A percentile compares a stretch with the other conserved stretches of the same genome.
Conservation (phyloP, 306 rosid species). For the Begonia fuchsioides region DNA sequence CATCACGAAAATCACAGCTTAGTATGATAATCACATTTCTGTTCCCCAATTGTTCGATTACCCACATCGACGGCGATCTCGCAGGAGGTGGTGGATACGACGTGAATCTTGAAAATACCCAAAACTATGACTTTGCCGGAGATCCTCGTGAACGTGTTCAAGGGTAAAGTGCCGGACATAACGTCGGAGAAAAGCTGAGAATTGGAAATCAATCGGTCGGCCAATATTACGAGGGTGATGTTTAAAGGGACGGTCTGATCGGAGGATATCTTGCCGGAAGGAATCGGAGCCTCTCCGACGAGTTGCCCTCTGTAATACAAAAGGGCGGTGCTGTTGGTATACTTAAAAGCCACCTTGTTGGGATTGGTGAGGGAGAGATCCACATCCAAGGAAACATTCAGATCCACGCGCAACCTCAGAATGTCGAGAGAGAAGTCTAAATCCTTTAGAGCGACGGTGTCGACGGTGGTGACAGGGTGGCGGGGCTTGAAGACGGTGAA, state of each 20-base stretch:
- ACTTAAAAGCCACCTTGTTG: constrained; percentile 35
- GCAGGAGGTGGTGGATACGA: constrained; percentile 28
- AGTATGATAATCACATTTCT: constrained; percentile 22
- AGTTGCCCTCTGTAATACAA: constrained; percentile 40
- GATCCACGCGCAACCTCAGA: background rate
- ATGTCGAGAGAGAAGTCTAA: constrained; percentile 14
- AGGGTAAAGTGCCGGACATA: constrained; percentile 21
- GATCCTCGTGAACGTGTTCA: constrained; percentile 20
- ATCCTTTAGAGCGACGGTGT: constrained; percentile 17
- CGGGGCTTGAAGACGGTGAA: constrained; percentile 41
- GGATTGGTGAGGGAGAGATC: constrained; percentile 31
- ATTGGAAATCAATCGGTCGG: constrained; percentile 27
- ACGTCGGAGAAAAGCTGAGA: constrained; percentile 19
- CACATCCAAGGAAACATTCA: constrained; percentile 34
- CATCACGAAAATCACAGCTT: constrained; percentile 13
- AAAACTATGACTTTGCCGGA: constrained; percentile 27
- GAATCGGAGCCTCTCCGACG: constrained; percentile 42
- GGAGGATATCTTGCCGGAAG: constrained; percentile 17
- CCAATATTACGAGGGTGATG: constrained; percentile 37
- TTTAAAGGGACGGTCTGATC: constrained; percentile 20
- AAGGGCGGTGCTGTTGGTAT: constrained; percentile 17
- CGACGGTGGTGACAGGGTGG: constrained; percentile 9
- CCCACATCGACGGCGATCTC: constrained; percentile 22
- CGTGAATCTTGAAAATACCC: constrained; percentile 29
- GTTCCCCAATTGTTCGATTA: constrained; percentile 6